A percentile compares a stretch with the other conserved stretches of the same genome.
Conservation (phyloP, 2,329 filamentous ascomycete genomes). For the Trichoderma sp. region DNA sequence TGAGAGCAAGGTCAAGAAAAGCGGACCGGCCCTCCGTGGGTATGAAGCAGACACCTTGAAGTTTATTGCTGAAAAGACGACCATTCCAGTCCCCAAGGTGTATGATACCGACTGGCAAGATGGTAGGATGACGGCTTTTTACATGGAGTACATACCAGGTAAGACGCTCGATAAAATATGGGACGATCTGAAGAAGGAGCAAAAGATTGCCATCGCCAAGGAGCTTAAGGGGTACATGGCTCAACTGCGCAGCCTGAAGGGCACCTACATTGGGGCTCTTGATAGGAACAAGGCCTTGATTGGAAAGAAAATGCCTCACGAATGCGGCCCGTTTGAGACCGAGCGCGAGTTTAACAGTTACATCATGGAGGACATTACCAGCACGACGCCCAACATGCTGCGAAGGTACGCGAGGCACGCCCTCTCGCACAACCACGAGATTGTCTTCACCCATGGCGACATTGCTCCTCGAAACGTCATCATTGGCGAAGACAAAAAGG, state of each 20-base stretch:
- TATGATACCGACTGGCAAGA: conserved; percentile 22
- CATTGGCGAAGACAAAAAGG: neutral
- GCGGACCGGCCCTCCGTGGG: neutral
- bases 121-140: neutral
- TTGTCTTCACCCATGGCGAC: conserved; percentile 1
- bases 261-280: neutral
- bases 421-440: neutral
- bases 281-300: neutral
- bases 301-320: neutral
- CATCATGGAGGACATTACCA: neutral
- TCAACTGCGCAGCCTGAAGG: neutral
- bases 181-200: neutral
- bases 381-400: neutral
- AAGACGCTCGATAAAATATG: neutral
- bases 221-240: neutral
- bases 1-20: neutral
- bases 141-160: neutral
- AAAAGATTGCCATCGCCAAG: neutral
- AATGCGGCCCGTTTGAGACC: neutral
- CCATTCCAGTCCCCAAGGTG: conserved; percentile 30
- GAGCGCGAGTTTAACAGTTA: neutral
- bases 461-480: neutral
- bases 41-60: conserved; percentile 28
- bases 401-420: neutral
- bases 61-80: conserved; percentile 31